Conservation (phyloP, 208 protist species). For the Dictyostelium gargantuum region DNA sequence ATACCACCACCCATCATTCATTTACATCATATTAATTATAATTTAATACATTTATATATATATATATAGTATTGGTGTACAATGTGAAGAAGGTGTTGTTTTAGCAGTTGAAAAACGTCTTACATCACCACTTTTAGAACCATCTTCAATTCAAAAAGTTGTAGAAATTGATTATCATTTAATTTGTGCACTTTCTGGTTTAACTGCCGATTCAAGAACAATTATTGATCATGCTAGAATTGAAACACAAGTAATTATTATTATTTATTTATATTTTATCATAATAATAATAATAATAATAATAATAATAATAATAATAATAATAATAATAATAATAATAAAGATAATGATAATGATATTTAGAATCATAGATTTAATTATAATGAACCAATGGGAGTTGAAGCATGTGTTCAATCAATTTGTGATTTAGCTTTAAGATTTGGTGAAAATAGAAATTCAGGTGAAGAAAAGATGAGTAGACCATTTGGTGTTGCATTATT, state of each 20-base stretch:
- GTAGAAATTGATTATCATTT: conserved; percentile 98
- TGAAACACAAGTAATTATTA: conserved; percentile 89
- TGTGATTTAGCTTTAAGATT: conserved; percentile 98
- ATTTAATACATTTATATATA: no score
- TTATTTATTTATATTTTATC: not conserved
- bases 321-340: no score
- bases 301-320: not conserved
- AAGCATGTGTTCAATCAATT: conserved; percentile 96
- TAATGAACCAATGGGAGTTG: conserved; percentile 97
- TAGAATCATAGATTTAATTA: conserved; percentile 99
- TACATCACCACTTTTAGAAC: conserved; percentile 96
- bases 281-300: no score
- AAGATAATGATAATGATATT: no score
- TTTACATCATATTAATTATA: no score
- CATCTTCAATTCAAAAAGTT: conserved; percentile 97
- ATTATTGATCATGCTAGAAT: conserved; percentile 98
- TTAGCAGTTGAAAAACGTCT: conserved; percentile 99
- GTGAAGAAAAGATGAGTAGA: conserved; percentile 84
- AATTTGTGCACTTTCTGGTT: conserved; percentile 95
- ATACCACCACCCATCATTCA: no score
- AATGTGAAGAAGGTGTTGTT: conserved; percentile 97
- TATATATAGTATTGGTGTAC: conserved; percentile 91
- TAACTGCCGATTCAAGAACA: conserved; percentile 98
- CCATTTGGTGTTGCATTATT: conserved; percentile 99
- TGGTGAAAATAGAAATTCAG: conserved; percentile 91